Conservation (phyloP, 148 eudicot species). For the Nepenthes mirabilis region DNA sequence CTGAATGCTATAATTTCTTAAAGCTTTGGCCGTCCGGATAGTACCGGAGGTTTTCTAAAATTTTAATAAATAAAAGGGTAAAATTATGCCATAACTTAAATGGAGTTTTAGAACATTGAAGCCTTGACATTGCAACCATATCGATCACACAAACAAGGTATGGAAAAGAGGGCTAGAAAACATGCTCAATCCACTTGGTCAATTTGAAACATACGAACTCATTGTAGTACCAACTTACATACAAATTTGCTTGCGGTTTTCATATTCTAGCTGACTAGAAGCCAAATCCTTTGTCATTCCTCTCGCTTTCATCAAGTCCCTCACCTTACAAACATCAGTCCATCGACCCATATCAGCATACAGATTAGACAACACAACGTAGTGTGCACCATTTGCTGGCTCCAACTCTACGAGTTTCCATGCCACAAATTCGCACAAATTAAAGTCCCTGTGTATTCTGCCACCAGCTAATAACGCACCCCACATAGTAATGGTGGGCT, state of each 20-base stretch:
- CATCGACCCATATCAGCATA: conserved; percentile 29
- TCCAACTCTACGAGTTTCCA: conserved; percentile 25
- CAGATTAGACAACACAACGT: conserved; percentile 26
- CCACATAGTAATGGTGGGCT: conserved; percentile 30
- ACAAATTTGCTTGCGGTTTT: conserved; percentile 3
- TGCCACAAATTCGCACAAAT: conserved; percentile 33
- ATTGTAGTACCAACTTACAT: no score
- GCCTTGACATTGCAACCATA: no score
- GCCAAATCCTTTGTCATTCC: conserved; percentile 37
- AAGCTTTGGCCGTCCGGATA: no score
- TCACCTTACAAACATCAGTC: conserved; percentile 20
- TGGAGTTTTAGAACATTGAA: no score
- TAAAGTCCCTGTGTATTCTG: conserved; percentile 21
- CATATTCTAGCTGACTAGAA: conserved; percentile 20
- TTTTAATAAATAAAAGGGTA: no score
- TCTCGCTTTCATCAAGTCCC: conserved; percentile 33
- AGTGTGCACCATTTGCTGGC: conserved; percentile 27
- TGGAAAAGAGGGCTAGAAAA: no score
- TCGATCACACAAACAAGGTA: no score
- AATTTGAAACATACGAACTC: no score
- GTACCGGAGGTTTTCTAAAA: no score
- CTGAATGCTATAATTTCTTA: no score
- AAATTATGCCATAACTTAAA: no score
- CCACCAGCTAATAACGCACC: conserved; percentile 28
- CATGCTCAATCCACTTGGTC: no score